phyloP scores from a whole-genome alignment of 1,139 yeast species.

The Magnusiomyces suaveolens region DNA sequence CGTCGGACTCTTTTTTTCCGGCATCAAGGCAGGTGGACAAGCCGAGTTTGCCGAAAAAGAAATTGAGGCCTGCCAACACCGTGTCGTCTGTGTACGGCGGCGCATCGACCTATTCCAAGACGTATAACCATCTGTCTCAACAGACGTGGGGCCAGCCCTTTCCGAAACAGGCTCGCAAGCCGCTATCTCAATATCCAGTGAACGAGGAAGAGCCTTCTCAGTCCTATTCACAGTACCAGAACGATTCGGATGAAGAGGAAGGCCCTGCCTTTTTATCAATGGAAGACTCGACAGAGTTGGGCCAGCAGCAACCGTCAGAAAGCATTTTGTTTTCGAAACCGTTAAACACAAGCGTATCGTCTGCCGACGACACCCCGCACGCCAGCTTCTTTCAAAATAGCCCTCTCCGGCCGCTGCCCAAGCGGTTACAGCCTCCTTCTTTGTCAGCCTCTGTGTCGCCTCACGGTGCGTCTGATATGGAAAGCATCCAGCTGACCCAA shows the following conservation, averaged over 20 bases:
- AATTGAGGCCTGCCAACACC: not conserved
- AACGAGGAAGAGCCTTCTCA: slow-evolving; percentile 9
- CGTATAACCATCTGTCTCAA: not conserved
- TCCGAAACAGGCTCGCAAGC: not conserved
- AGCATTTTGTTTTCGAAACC: slow-evolving; percentile 4
- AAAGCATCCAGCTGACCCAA: slow-evolving; percentile 5
- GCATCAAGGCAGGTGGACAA: not conserved
- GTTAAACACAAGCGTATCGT: slow-evolving; percentile 8
- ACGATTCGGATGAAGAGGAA: slow-evolving; percentile 13
- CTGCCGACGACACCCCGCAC: slow-evolving; percentile 5
- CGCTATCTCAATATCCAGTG: slow-evolving; percentile 2
- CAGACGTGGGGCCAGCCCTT: not conserved
- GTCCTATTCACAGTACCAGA: not conserved
- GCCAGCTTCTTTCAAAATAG: not conserved
- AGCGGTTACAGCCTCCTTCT: not conserved
- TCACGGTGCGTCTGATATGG: not conserved
- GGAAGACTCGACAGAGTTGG: not conserved
- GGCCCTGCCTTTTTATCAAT: slow-evolving; percentile 11
- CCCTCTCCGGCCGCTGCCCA: not conserved
- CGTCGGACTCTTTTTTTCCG: not conserved
- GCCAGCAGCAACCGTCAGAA: not conserved
- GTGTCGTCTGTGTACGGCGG: not conserved
- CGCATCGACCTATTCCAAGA: not conserved
- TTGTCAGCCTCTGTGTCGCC: not conserved
- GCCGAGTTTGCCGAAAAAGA: not conserved